Percentiles rank a stretch among this genome's conserved stretches.
Evolutionary conservation across 176 grass and related monocot genomes (phyloP).

Genomic region (Tillandsia fasciculata): DNA sequence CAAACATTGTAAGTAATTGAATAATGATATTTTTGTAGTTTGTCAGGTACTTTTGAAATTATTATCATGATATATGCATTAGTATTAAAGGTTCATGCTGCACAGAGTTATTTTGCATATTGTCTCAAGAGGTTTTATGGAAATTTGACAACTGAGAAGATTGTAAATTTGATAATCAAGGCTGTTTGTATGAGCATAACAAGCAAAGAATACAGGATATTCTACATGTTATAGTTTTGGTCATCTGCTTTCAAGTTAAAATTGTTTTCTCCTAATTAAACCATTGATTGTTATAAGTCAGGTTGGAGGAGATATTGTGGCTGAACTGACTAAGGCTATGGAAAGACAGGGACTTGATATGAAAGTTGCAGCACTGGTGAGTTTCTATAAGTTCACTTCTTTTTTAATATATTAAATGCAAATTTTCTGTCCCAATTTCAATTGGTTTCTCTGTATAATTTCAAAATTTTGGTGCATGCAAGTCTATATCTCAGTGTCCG

Average conservation of each 20-base stretch:
- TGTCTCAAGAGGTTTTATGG: too few species aligned
- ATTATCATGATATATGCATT: too few species aligned
- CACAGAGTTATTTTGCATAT: too few species aligned
- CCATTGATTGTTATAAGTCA: constrained; percentile 20
- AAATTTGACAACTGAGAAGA: too few species aligned
- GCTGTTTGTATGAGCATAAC: too few species aligned
- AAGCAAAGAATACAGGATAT: neutral
- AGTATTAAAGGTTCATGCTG: too few species aligned
- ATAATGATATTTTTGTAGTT: too few species aligned
- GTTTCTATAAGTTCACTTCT: constrained; percentile 11
- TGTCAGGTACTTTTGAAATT: too few species aligned
- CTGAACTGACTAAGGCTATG: constrained; percentile 52
- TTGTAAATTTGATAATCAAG: too few species aligned
- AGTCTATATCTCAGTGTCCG: neutral
- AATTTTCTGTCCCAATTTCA: neutral
- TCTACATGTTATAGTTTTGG: neutral
- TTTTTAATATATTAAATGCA: neutral
- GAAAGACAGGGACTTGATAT: constrained; percentile 58
- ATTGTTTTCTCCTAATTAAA: neutral
- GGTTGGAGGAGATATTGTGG: constrained; percentile 66
- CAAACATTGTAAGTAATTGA: too few species aligned
- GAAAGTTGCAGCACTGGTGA: constrained; percentile 55
- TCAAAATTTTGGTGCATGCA: neutral
- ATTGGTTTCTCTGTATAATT: neutral
- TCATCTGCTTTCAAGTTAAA: neutral